phyloP scores from a whole-genome alignment of 371 early-diverging fungal species.

The Dinochytrium kinnereticum region DNA sequence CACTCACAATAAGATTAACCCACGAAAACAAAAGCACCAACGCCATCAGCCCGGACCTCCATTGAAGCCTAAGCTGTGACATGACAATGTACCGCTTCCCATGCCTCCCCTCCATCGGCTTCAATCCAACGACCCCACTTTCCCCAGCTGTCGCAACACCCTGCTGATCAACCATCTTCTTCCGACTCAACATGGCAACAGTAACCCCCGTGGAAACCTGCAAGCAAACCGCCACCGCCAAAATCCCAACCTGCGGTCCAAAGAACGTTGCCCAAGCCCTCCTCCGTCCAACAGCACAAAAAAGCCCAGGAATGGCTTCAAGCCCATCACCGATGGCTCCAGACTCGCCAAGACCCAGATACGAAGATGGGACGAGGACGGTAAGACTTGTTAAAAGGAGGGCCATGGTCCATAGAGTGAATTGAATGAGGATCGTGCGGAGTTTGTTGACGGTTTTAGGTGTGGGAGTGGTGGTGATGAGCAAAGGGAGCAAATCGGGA shows the following conservation, averaged over 20 bases:
- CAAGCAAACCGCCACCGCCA: background rate
- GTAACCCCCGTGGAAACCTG: background rate
- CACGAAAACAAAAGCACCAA: background rate
- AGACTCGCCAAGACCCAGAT: background rate
- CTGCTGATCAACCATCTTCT: background rate
- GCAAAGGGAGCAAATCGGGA: background rate
- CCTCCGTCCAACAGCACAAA: background rate
- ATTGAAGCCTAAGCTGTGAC: constrained; percentile 9
- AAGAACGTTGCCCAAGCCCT: constrained; percentile 11
- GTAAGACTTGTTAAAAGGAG: background rate
- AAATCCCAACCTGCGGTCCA: constrained; percentile 5
- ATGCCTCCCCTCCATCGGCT: background rate
- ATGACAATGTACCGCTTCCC: constrained; percentile 9
- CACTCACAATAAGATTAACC: constrained; percentile 5
- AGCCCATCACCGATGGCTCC: background rate
- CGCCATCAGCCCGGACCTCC: constrained; percentile 13
- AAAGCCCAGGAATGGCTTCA: constrained; percentile 1
- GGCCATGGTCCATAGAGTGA: background rate
- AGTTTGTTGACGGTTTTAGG: background rate
- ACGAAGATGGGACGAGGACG: background rate
- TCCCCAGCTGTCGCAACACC: background rate
- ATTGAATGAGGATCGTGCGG: background rate
- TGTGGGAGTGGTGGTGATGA: background rate
- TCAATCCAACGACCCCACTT: constrained; percentile 4
- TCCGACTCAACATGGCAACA: background rate